A percentile compares a stretch with the other conserved stretches of the same genome.
These are phyloP conservation scores for Meira nashicola DNA, from an alignment of 1,284 basidiomycete species.

Conservation along the genomic window DNA sequence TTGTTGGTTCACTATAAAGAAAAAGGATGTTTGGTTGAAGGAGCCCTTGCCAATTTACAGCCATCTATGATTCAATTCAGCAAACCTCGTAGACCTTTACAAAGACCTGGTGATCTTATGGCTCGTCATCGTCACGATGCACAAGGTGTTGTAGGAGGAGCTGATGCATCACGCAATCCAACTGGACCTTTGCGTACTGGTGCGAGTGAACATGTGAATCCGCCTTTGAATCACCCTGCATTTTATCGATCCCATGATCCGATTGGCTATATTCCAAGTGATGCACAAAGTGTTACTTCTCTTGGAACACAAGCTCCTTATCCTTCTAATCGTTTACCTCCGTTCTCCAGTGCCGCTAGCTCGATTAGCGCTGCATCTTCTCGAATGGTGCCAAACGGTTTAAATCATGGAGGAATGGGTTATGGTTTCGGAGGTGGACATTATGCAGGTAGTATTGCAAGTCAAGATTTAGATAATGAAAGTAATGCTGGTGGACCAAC, in stretches of 20 bases:
- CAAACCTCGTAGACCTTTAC: slow-evolving; percentile 38
- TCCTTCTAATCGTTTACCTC: slow-evolving; percentile 26
- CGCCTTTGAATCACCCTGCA: slow-evolving; percentile 59
- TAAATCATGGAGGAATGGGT: not conserved
- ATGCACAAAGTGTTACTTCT: slow-evolving; percentile 54
- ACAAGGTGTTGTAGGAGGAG: not conserved
- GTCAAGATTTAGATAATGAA: slow-evolving; percentile 27
- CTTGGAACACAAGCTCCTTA: slow-evolving; percentile 43
- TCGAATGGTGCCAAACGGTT: slow-evolving; percentile 14
- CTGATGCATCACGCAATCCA: slow-evolving; percentile 13
- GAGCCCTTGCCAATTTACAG: slow-evolving; percentile 90
- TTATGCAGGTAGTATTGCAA: slow-evolving; percentile 41
- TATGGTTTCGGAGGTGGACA: slow-evolving; percentile 1
- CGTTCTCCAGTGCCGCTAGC: slow-evolving; percentile 10
- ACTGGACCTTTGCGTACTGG: slow-evolving; percentile 8
- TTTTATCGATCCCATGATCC: slow-evolving; percentile 95
- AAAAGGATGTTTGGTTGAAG: slow-evolving; percentile 87
- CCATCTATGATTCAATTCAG: slow-evolving; percentile 95
- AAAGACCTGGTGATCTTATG: slow-evolving; percentile 44
- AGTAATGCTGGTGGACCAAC: slow-evolving; percentile 24
- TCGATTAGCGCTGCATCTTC: slow-evolving; percentile 18
- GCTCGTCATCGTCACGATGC: slow-evolving; percentile 38
- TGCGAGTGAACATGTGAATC: slow-evolving; percentile 46
- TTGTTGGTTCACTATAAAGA: slow-evolving; percentile 98
- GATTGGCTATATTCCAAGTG: slow-evolving; percentile 86